Percentiles rank a stretch among this genome's conserved stretches.
Conservation (phyloP, 1,284 basidiomycete species). For the Naganishia cerealis region DNA sequence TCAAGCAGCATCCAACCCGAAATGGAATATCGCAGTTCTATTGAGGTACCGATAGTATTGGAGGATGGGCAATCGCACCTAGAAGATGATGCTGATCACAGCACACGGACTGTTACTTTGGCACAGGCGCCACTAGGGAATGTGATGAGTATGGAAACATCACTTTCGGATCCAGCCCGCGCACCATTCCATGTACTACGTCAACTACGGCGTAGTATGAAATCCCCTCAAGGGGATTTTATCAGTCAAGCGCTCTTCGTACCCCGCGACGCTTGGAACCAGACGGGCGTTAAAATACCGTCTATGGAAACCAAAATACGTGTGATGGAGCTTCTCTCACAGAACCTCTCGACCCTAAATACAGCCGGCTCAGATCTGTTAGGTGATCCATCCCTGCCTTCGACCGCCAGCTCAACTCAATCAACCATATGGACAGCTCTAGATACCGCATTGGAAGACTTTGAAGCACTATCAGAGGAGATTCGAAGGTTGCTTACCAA, state of each 20-base stretch:
- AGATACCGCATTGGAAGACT: constrained; percentile 59
- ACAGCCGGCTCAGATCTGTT: background rate
- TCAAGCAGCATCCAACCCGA: background rate
- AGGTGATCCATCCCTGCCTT: constrained; percentile 55
- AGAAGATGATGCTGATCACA: background rate
- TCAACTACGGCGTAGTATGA: constrained; percentile 75
- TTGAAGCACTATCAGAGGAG: constrained; percentile 79
- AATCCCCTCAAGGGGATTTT: constrained; percentile 78
- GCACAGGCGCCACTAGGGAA: background rate
- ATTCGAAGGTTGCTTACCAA: constrained; percentile 87
- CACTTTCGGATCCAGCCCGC: constrained; percentile 69
- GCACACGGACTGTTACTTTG: background rate
- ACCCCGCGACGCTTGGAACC: constrained; percentile 84
- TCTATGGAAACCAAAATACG: constrained; percentile 81
- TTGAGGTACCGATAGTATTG: background rate
- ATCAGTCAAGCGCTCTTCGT: constrained; percentile 83
- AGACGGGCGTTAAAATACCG: constrained; percentile 76
- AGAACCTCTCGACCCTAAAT: background rate
- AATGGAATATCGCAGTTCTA: background rate
- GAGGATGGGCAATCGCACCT: background rate
- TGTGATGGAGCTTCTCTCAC: constrained; percentile 53
- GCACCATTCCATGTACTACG: constrained; percentile 89
- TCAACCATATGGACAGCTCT: constrained; percentile 64
- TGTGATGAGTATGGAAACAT: constrained; percentile 44
- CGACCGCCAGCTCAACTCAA: constrained; percentile 54